These are phyloP conservation scores for Hypoxylon perforatum DNA, from an alignment of 495 filamentous ascomycete genomes.

Conservation along the genomic window DNA sequence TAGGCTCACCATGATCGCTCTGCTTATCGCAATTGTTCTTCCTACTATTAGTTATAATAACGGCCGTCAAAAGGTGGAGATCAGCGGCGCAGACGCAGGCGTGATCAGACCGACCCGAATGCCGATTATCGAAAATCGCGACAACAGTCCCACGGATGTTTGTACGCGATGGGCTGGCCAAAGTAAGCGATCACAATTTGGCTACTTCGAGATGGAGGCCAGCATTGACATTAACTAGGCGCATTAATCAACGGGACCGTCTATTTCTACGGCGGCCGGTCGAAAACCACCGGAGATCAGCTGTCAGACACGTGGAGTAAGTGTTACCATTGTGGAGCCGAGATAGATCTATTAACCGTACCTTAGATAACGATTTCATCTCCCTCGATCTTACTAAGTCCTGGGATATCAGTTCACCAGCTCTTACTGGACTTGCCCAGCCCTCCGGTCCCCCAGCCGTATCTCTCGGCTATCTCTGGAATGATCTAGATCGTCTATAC, in stretches of 20 bases:
- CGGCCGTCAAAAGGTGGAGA: conserved; percentile 46
- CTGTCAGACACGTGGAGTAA: conserved; percentile 71
- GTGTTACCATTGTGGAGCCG: conserved; percentile 22
- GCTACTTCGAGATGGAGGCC: neutral
- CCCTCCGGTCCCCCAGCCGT: conserved; percentile 77
- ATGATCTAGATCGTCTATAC: conserved; percentile 71
- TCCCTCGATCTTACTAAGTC: conserved; percentile 71
- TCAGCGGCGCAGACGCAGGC: conserved; percentile 58
- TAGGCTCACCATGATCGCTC: conserved; percentile 58
- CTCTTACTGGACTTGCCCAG: conserved; percentile 67
- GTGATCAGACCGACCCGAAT: conserved; percentile 49
- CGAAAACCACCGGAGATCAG: conserved; percentile 64
- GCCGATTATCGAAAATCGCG: conserved; percentile 49
- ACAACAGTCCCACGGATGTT: conserved; percentile 62
- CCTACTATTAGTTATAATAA: conserved; percentile 58
- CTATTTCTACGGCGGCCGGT: conserved; percentile 79
- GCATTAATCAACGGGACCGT: conserved; percentile 76
- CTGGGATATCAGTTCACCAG: conserved; percentile 74
- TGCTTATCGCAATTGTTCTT: conserved; percentile 65
- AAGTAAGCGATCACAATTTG: conserved; percentile 50
- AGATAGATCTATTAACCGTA: conserved; percentile 32
- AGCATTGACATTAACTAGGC: conserved; percentile 44
- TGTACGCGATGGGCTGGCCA: conserved; percentile 78
- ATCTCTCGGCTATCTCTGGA: conserved; percentile 77
- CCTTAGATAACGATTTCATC: conserved; percentile 74